Conservation (phyloP, 805 yeast species). For the Lipomyces orientalis region DNA sequence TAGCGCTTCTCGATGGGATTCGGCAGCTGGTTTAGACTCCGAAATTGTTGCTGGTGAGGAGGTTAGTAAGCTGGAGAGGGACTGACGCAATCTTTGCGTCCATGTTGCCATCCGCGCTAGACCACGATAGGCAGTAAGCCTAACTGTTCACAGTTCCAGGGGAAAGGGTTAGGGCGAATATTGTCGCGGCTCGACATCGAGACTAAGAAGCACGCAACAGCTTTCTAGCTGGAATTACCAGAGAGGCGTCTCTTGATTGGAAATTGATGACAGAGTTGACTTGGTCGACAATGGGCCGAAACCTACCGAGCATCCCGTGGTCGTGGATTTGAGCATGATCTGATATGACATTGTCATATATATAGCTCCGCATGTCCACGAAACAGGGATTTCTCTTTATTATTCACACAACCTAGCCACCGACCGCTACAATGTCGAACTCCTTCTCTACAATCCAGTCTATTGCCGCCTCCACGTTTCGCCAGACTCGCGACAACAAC, state of each 20-base stretch:
- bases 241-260: not conserved
- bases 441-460: conserved; percentile 38
- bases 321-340: not conserved
- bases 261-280: not conserved
- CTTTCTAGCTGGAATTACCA: not conserved
- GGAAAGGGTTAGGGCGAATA: not conserved
- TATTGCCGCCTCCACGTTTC: conserved; percentile 40
- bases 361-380: not conserved
- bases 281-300: not conserved
- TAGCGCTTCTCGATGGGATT: no score
- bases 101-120: conserved; percentile 6
- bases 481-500: conserved; percentile 34
- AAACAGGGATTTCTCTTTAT: not conserved
- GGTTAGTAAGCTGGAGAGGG: not conserved
- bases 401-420: not conserved
- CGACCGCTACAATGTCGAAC: conserved; percentile 27
- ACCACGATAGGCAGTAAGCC: not conserved
- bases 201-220: not conserved
- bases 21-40: no score
- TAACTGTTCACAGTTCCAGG: not conserved
- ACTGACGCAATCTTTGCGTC: not conserved
- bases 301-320: not conserved
- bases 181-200: not conserved
- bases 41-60: no score
- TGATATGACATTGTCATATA: not conserved